Percentiles rank a stretch among this genome's conserved stretches.
Evolutionary conservation across 768 basidiomycete genomes (phyloP).

Genomic region (Arthromyces matolae): DNA sequence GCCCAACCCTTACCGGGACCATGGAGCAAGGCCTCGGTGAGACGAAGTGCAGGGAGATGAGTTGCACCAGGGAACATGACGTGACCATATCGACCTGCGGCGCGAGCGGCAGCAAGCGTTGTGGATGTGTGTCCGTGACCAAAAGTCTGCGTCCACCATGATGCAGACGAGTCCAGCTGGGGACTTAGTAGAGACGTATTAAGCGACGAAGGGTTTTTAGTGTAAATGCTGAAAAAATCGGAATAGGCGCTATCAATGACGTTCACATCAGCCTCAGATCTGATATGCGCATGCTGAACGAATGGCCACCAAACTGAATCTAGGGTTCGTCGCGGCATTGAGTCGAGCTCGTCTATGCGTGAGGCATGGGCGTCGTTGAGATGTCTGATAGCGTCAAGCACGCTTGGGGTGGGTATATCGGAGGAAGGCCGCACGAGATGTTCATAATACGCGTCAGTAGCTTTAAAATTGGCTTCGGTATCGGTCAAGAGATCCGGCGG

Average conservation of each 20-base stretch:
- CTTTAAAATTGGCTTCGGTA: slow-evolving; percentile 38
- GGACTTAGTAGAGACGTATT: slow-evolving; percentile 35
- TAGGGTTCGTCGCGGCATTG: slow-evolving; percentile 75
- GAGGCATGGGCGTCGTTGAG: slow-evolving; percentile 59
- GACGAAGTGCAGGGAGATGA: slow-evolving; percentile 78
- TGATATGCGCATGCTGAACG: slow-evolving; percentile 80
- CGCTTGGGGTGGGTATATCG: slow-evolving; percentile 25
- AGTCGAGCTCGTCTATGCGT: slow-evolving; percentile 70
- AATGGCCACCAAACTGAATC: slow-evolving; percentile 96
- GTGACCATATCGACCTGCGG: slow-evolving; percentile 93
- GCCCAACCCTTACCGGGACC: slow-evolving; percentile 94
- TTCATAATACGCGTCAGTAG: slow-evolving; percentile 74
- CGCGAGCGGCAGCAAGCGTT: slow-evolving; percentile 82
- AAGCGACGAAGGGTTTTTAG: slow-evolving; percentile 22
- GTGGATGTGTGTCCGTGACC: slow-evolving; percentile 79
- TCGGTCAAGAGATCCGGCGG: slow-evolving; percentile 54
- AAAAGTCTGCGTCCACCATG: slow-evolving; percentile 96
- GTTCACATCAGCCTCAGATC: slow-evolving; percentile 68
- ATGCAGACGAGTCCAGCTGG: slow-evolving; percentile 88
- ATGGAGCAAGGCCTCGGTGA: slow-evolving; percentile 75
- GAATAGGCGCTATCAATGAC: slow-evolving; percentile 88
- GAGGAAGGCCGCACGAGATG: slow-evolving; percentile 31
- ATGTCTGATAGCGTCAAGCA: slow-evolving; percentile 48
- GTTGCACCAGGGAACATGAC: slow-evolving; percentile 93
- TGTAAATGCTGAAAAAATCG: slow-evolving; percentile 81